phyloP scores from a whole-genome alignment of 495 filamentous ascomycete species.

The Thermochaetoides thermophila region DNA sequence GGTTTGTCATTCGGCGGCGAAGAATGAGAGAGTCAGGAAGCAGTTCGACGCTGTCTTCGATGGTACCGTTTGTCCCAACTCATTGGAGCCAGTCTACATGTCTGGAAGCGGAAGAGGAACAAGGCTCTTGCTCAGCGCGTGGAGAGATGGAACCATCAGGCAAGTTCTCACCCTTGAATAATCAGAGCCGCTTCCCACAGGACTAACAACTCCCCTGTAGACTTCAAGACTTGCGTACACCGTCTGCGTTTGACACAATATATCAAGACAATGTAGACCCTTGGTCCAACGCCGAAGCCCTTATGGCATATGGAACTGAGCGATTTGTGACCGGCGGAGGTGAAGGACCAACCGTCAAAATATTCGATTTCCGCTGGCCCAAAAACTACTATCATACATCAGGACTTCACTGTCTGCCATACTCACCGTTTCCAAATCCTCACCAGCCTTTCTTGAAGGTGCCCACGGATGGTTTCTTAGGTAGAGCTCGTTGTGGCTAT shows the following conservation, averaged over 20 bases:
- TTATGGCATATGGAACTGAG: slow-evolving; percentile 28
- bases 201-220: slow-evolving; percentile 5
- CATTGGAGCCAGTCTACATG: slow-evolving; percentile 24
- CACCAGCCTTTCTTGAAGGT: slow-evolving; percentile 16
- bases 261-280: slow-evolving; percentile 33
- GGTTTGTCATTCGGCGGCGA: slow-evolving; percentile 12
- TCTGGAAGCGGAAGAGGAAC: slow-evolving; percentile 15
- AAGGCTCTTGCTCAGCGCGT: slow-evolving; percentile 28
- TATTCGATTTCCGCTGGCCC: slow-evolving; percentile 35
- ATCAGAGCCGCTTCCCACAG: neutral
- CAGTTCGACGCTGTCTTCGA: slow-evolving; percentile 8
- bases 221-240: slow-evolving; percentile 30
- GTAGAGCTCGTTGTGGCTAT: slow-evolving; percentile 15
- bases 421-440: slow-evolving; percentile 21
- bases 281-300: slow-evolving; percentile 21
- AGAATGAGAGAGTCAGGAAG: slow-evolving; percentile 6
- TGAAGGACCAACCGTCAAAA: slow-evolving; percentile 21
- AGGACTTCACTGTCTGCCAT: slow-evolving; percentile 21
- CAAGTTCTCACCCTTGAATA: neutral
- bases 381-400: slow-evolving; percentile 30
- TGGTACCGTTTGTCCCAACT: slow-evolving; percentile 16
- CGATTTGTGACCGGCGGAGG: slow-evolving; percentile 27
- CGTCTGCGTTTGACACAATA: slow-evolving; percentile 19
- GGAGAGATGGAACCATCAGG: slow-evolving; percentile 31
- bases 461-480: neutral